Evolutionary conservation across 106 monocot species (phyloP).

Genomic region (Dendrobium chrysotoxum): DNA sequence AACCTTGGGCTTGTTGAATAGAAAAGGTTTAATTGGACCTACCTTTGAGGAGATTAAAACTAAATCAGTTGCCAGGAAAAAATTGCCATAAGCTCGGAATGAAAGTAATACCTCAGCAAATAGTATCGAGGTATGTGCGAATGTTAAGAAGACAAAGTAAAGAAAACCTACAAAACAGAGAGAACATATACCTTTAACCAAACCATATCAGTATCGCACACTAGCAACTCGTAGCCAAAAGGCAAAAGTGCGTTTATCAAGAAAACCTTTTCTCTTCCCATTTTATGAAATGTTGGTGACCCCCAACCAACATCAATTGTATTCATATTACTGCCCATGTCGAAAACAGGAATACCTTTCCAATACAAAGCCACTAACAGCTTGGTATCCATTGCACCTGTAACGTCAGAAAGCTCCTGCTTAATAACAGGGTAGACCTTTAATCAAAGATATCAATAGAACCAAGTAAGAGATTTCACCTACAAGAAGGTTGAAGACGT

Average conservation of each 20-base stretch:
- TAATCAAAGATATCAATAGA: background rate
- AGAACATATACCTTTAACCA: conserved; percentile 73
- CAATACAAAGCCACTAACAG: conserved; percentile 80
- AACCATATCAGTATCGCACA: conserved; percentile 97
- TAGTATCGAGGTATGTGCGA: background rate
- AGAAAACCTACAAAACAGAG: background rate
- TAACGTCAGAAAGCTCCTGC: background rate
- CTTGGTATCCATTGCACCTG: conserved; percentile 85
- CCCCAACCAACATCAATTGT: conserved; percentile 91
- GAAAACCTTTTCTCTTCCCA: conserved; percentile 88
- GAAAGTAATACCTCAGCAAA: background rate
- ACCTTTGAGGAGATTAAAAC: background rate
- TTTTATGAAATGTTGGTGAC: conserved; percentile 85
- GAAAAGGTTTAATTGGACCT: background rate
- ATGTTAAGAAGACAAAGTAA: background rate
- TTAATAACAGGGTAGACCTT: background rate
- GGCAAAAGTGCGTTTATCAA: conserved; percentile 80
- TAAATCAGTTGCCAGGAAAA: background rate
- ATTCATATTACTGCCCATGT: conserved; percentile 86
- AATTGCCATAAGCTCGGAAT: background rate
- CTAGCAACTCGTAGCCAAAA: conserved; percentile 76
- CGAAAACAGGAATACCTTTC: conserved; percentile 95
- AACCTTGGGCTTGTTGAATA: background rate
- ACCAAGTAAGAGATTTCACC: conserved; percentile 35
- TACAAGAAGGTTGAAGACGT: conserved; percentile 78